Conservation (phyloP, 2,329 filamentous ascomycete genomes). For the Didymella keratinophila region DNA sequence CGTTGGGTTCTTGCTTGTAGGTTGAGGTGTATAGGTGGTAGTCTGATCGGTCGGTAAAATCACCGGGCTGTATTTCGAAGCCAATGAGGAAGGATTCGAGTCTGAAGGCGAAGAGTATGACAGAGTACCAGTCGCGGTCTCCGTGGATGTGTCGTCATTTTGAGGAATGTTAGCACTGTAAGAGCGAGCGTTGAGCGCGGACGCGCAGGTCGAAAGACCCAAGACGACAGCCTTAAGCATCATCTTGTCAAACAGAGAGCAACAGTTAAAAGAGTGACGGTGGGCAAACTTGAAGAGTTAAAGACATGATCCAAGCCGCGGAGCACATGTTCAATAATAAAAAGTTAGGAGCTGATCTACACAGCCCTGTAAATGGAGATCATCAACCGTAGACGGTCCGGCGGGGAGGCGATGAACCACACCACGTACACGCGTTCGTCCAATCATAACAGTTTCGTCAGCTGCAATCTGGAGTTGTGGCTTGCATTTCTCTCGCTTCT, state of each 20-base stretch:
- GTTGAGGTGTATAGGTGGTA: conserved; percentile 4
- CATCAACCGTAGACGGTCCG: conserved; percentile 4
- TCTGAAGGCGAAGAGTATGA: neutral
- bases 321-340: conserved; percentile 15
- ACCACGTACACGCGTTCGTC: conserved; percentile 7
- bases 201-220: conserved; percentile 24
- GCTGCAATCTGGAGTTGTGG: conserved; percentile 4
- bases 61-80: neutral
- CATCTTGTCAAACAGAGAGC: conserved; percentile 17
- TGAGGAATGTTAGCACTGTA: neutral
- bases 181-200: conserved; percentile 27
- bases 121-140: neutral
- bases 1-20: conserved; percentile 19
- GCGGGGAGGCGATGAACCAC: conserved; percentile 2
- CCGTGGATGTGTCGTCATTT: conserved; percentile 1
- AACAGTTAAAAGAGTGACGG: conserved; percentile 21
- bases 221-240: conserved; percentile 19
- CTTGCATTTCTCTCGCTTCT: conserved; percentile 8
- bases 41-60: neutral
- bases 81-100: neutral
- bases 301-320: neutral
- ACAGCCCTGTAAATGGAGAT: conserved; percentile 10
- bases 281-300: conserved; percentile 1
- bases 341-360: conserved; percentile 11
- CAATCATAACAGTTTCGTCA: conserved; percentile 5